These are phyloP conservation scores for Dissophora ornata DNA, from an alignment of 192 early-diverging fungal species.

Conservation along the genomic window DNA sequence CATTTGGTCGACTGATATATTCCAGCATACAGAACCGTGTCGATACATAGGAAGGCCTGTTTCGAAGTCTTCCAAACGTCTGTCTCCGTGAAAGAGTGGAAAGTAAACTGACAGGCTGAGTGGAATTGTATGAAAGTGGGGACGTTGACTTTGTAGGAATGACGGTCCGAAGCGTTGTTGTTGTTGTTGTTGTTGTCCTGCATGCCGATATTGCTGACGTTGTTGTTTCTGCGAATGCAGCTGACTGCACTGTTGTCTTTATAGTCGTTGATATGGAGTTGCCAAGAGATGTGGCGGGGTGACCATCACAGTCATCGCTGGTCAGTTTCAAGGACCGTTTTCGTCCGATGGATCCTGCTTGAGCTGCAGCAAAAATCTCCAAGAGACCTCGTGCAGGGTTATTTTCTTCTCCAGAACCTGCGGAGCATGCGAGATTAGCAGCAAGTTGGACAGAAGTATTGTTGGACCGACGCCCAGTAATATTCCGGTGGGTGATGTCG, in stretches of 20 bases:
- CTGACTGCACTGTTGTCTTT: no score
- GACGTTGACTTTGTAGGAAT: slow-evolving; percentile 9
- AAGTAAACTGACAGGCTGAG: slow-evolving; percentile 7
- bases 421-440: slow-evolving; percentile 16
- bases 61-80: slow-evolving; percentile 16
- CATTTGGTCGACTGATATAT: slow-evolving; percentile 32
- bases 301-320: slow-evolving; percentile 13
- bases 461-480: slow-evolving; percentile 15
- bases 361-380: slow-evolving; percentile 49
- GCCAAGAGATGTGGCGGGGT: slow-evolving; percentile 1
- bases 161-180: neutral
- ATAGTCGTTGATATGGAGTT: no score
- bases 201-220: neutral
- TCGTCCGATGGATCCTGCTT: slow-evolving; percentile 20
- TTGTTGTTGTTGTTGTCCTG: neutral
- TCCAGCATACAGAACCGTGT: slow-evolving; percentile 33
- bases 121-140: slow-evolving; percentile 18
- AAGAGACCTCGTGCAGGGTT: slow-evolving; percentile 30
- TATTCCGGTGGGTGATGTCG: slow-evolving; percentile 40
- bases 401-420: slow-evolving; percentile 33
- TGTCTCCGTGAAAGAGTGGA: slow-evolving; percentile 17
- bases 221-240: no score
- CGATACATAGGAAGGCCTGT: slow-evolving; percentile 37
- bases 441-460: slow-evolving; percentile 3
- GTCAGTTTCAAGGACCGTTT: slow-evolving; percentile 41